Evolutionary conservation across 495 filamentous ascomycete genomes (phyloP).

Genomic region (Chaetomium cochliodes): DNA sequence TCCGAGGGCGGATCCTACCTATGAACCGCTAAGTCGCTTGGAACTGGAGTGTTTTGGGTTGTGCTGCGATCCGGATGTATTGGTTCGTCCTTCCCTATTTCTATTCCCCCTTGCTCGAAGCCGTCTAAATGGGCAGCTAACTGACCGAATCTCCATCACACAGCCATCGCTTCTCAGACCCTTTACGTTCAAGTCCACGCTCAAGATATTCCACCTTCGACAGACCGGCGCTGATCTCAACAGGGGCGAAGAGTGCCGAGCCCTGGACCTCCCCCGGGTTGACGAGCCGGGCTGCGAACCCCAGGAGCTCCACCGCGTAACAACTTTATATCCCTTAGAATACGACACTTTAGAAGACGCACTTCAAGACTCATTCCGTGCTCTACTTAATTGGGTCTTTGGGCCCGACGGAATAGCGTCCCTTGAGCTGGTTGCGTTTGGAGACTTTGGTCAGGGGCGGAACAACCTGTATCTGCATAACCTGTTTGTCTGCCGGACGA

Average conservation of each 20-base stretch:
- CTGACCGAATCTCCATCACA: background rate
- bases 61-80: background rate
- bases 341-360: background rate
- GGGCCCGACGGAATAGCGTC: constrained; percentile 4
- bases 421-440: constrained; percentile 2
- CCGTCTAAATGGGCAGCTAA: background rate
- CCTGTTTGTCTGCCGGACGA: background rate
- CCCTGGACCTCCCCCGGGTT: background rate
- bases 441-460: constrained; percentile 11
- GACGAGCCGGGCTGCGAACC: background rate
- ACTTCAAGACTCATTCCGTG: background rate
- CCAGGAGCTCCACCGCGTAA: background rate
- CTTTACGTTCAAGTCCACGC: background rate
- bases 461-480: background rate
- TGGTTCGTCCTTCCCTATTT: background rate
- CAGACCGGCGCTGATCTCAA: background rate
- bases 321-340: background rate
- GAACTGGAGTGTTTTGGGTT: background rate
- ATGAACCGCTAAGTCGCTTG: background rate
- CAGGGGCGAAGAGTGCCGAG: background rate
- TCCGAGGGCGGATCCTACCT: background rate
- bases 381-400: constrained; percentile 8
- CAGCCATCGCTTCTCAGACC: background rate
- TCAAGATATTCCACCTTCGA: background rate
- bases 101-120: background rate